Evolutionary conservation across 768 basidiomycete species (phyloP).

Genomic region (Lactifluus rugatus): DNA sequence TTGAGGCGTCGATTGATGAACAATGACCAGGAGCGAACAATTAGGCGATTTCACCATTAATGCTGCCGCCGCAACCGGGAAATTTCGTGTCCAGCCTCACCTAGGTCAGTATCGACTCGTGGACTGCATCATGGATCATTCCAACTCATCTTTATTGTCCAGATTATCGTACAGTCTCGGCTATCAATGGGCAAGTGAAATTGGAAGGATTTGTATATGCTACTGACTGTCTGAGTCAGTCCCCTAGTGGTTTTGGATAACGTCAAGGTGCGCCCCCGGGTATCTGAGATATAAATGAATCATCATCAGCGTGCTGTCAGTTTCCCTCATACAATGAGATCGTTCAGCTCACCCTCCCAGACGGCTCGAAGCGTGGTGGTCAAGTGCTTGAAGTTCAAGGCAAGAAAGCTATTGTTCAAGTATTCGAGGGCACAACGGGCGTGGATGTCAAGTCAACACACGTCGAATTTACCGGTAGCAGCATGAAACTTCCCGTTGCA

Average conservation of each 20-base stretch:
- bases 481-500: slow-evolving; percentile 97
- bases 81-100: slow-evolving; percentile 84
- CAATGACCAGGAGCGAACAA: slow-evolving; percentile 6
- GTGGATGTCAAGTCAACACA: slow-evolving; percentile 97
- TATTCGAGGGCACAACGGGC: slow-evolving; percentile 96
- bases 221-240: slow-evolving; percentile 32
- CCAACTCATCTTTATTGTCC: slow-evolving; percentile 13
- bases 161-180: slow-evolving; percentile 99
- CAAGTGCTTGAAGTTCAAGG: slow-evolving; percentile 98
- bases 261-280: slow-evolving; percentile 63
- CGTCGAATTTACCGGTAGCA: slow-evolving; percentile 95
- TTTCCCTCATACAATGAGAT: slow-evolving; percentile 99
- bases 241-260: slow-evolving; percentile 96
- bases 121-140: background rate
- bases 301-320: slow-evolving; percentile 32
- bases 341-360: slow-evolving; percentile 88
- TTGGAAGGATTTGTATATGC: background rate
- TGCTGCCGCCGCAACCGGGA: slow-evolving; percentile 79
- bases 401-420: slow-evolving; percentile 98
- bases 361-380: slow-evolving; percentile 90
- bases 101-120: slow-evolving; percentile 42
- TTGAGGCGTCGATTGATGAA: background rate
- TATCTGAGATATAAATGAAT: background rate
- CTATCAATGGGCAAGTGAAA: slow-evolving; percentile 80
- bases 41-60: slow-evolving; percentile 41